phyloP scores from a whole-genome alignment of 257 asterid genomes.

The Parsonsia alboflavescens region DNA sequence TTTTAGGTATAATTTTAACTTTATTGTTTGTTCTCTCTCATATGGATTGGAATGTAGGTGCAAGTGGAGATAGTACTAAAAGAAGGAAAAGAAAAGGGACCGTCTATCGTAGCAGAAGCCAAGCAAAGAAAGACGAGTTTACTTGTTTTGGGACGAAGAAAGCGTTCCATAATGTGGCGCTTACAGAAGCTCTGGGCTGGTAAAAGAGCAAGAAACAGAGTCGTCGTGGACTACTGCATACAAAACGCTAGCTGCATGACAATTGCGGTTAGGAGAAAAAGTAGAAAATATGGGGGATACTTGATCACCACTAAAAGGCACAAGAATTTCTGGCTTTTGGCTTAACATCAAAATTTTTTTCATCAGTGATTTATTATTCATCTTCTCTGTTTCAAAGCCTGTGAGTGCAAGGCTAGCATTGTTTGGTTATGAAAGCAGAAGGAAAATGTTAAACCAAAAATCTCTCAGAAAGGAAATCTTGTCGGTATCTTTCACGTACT shows the following conservation, averaged over 20 bases:
- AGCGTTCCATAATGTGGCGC: slow-evolving; percentile 49
- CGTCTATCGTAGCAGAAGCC: slow-evolving; percentile 60
- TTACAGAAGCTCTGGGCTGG: slow-evolving; percentile 51
- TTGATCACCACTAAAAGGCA: slow-evolving; percentile 86
- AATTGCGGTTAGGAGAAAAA: slow-evolving; percentile 76
- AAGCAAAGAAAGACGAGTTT: slow-evolving; percentile 43
- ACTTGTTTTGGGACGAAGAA: slow-evolving; percentile 70
- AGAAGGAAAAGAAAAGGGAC: slow-evolving; percentile 70
- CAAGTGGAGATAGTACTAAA: slow-evolving; percentile 53
- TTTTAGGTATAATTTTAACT: too few species aligned
- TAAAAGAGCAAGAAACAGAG: slow-evolving; percentile 33
- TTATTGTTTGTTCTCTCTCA: too few species aligned
- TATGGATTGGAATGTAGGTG: slow-evolving; percentile 35
- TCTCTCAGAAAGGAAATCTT: too few species aligned
- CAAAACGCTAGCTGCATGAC: slow-evolving; percentile 83
- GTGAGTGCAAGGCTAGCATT: not conserved
- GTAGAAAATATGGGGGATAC: slow-evolving; percentile 73
- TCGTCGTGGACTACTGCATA: slow-evolving; percentile 68
- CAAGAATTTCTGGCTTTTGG: slow-evolving; percentile 94
- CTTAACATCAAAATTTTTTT: too few species aligned
- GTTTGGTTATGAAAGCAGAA: not conserved
- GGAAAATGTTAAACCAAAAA: not conserved
- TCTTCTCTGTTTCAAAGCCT: not conserved
- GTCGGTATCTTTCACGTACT: not conserved
- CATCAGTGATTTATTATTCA: not conserved